A percentile compares a stretch with the other conserved stretches of the same genome.
Conservation (phyloP, 345 rosid genomes). For the Balakata baccata region DNA sequence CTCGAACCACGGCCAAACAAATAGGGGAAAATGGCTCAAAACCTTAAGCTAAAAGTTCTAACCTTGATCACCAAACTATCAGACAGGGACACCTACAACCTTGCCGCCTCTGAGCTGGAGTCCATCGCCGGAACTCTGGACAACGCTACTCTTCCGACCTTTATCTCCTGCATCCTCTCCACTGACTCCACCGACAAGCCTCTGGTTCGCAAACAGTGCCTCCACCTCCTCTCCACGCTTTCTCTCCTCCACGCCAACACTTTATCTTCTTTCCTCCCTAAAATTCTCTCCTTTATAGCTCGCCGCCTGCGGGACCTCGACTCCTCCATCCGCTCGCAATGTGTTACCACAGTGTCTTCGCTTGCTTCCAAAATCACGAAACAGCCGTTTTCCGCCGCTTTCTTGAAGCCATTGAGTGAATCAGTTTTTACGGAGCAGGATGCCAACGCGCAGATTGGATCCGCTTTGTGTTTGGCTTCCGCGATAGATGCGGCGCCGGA, state of each 20-base stretch:
- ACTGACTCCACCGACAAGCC: slow-evolving; percentile 68
- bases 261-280: slow-evolving; percentile 59
- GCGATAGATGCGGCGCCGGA: slow-evolving; percentile 69
- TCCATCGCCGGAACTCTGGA: slow-evolving; percentile 59
- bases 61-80: slow-evolving; percentile 65
- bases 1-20: not conserved
- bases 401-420: slow-evolving; percentile 71
- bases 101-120: slow-evolving; percentile 70
- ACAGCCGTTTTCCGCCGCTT: slow-evolving; percentile 51
- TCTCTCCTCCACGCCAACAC: slow-evolving; percentile 46
- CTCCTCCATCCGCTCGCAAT: slow-evolving; percentile 67
- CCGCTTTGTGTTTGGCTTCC: slow-evolving; percentile 79
- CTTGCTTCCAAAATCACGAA: slow-evolving; percentile 56
- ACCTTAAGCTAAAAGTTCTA: slow-evolving; percentile 50
- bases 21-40: slow-evolving; percentile 43
- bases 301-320: slow-evolving; percentile 80
- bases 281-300: slow-evolving; percentile 58
- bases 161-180: slow-evolving; percentile 67
- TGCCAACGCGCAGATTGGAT: slow-evolving; percentile 66
- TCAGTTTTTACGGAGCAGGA: slow-evolving; percentile 90
- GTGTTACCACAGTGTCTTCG: slow-evolving; percentile 59
- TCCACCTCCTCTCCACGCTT: slow-evolving; percentile 60
- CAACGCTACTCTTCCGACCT: slow-evolving; percentile 49
- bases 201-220: slow-evolving; percentile 68
- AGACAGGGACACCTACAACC: slow-evolving; percentile 75